Conservation (phyloP, 352 stramenopile genomes). For the Thraustotheca clavata region DNA sequence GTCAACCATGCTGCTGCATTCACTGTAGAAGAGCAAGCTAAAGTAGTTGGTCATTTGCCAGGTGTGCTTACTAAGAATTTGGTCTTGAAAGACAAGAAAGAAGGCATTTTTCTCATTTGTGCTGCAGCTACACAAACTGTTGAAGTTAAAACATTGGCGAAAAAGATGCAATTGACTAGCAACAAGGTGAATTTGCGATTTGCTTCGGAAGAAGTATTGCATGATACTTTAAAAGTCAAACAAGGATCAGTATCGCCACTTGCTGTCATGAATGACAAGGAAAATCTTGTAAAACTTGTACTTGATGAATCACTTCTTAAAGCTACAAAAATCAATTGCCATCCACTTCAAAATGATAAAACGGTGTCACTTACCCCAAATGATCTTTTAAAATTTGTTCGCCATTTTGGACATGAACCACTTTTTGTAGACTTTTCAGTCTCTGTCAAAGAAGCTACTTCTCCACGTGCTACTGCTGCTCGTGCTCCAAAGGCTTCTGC, state of each 20-base stretch:
- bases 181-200: constrained; percentile 93
- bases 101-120: constrained; percentile 93
- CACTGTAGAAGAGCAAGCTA: constrained; percentile 60
- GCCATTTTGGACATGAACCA: constrained; percentile 80
- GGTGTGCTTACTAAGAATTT: constrained; percentile 93
- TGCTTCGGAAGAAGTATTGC: constrained; percentile 79
- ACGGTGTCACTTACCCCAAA: constrained; percentile 73
- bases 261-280: constrained; percentile 84
- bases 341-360: constrained; percentile 92
- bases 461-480: neutral
- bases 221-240: constrained; percentile 76
- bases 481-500: neutral
- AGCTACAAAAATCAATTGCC: constrained; percentile 64
- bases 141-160: constrained; percentile 87
- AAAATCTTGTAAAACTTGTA: constrained; percentile 79
- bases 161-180: constrained; percentile 64
- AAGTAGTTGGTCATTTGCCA: constrained; percentile 69
- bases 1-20: constrained; percentile 53
- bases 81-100: constrained; percentile 97
- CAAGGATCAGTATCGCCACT: constrained; percentile 92
- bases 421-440: constrained; percentile 85
- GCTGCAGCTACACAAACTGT: constrained; percentile 75
- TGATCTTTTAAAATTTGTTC: constrained; percentile 81
- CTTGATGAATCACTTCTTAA: constrained; percentile 89
- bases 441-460: constrained; percentile 12